Percentiles rank a stretch among this genome's conserved stretches.
phyloP scores from a whole-genome alignment of 2,329 filamentous ascomycete species.

The Alternaria solani region DNA sequence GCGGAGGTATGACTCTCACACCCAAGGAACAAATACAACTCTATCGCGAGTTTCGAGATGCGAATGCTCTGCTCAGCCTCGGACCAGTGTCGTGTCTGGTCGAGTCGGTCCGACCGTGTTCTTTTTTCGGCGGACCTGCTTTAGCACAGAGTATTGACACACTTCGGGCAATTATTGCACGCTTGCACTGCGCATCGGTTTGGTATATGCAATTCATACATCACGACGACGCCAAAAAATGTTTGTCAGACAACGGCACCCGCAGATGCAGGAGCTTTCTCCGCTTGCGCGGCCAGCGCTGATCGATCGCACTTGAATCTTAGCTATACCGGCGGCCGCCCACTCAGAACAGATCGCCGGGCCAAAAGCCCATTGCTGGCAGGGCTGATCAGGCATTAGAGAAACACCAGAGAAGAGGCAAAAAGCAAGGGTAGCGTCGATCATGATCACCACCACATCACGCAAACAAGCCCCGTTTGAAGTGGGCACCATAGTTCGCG shows the following conservation, averaged over 20 bases:
- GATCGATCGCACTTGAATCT: slow-evolving; percentile 30
- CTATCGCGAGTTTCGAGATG: slow-evolving; percentile 20
- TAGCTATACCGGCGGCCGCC: slow-evolving; percentile 17
- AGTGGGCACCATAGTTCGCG: slow-evolving; percentile 14
- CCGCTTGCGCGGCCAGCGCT: slow-evolving; percentile 28
- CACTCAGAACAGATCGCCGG: slow-evolving; percentile 31
- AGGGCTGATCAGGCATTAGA: slow-evolving; percentile 46
- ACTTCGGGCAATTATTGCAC: neutral
- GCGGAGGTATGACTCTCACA: slow-evolving; percentile 7
- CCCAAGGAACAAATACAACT: slow-evolving; percentile 4
- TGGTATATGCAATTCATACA: neutral
- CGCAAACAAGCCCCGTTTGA: slow-evolving; percentile 31
- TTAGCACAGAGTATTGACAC: neutral
- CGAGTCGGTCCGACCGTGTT: slow-evolving; percentile 23
- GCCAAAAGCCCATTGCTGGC: slow-evolving; percentile 34
- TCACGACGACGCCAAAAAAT: neutral
- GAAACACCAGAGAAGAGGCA: slow-evolving; percentile 38
- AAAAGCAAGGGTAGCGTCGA: slow-evolving; percentile 44
- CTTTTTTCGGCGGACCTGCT: slow-evolving; percentile 9
- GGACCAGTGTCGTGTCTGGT: slow-evolving; percentile 24
- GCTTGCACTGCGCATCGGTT: neutral
- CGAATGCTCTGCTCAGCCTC: slow-evolving; percentile 18
- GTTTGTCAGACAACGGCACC: slow-evolving; percentile 12
- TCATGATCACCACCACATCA: slow-evolving; percentile 32
- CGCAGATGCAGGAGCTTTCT: slow-evolving; percentile 9